Conservation (phyloP, 2,329 filamentous ascomycete species). For the Penicillium sp. region DNA sequence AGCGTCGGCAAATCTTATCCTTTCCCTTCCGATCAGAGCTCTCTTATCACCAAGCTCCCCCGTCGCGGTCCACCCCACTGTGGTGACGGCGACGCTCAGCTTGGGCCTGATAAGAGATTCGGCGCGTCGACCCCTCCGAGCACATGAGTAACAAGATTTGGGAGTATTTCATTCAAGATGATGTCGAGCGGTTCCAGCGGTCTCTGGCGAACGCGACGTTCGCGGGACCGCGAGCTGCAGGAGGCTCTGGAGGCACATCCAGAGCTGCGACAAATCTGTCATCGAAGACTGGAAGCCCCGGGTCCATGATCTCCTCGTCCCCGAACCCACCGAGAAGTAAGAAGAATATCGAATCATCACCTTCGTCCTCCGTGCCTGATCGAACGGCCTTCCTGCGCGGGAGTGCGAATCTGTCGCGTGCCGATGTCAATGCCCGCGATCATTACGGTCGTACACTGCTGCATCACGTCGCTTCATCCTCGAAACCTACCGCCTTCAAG, state of each 20-base stretch:
- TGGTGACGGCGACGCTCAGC: slow-evolving; percentile 85
- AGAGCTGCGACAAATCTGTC: slow-evolving; percentile 15
- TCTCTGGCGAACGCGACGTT: slow-evolving; percentile 68
- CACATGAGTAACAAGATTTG: slow-evolving; percentile 96
- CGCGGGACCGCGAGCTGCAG: slow-evolving; percentile 31
- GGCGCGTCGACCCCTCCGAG: slow-evolving; percentile 36
- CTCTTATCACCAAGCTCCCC: slow-evolving; percentile 49
- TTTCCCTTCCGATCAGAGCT: slow-evolving; percentile 19
- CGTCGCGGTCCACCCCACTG: slow-evolving; percentile 79
- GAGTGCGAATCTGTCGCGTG: slow-evolving; percentile 47
- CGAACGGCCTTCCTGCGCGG: slow-evolving; percentile 21
- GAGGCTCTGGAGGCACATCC: slow-evolving; percentile 22
- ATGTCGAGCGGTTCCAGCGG: slow-evolving; percentile 91
- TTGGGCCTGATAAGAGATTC: slow-evolving; percentile 53
- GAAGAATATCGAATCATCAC: slow-evolving; percentile 45
- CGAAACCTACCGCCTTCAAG: slow-evolving; percentile 62
- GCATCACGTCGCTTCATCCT: slow-evolving; percentile 77
- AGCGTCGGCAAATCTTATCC: slow-evolving; percentile 9
- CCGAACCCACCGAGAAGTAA: slow-evolving; percentile 48
- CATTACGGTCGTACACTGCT: slow-evolving; percentile 76
- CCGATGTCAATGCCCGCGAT: slow-evolving; percentile 83
- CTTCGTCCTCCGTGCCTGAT: slow-evolving; percentile 48
- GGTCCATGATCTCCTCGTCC: slow-evolving; percentile 30
- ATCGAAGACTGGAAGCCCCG: slow-evolving; percentile 30
- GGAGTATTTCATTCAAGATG: slow-evolving; percentile 95